These are phyloP conservation scores for Raphanus sativus DNA, from an alignment of 345 rosid genomes.

Conservation along the genomic window DNA sequence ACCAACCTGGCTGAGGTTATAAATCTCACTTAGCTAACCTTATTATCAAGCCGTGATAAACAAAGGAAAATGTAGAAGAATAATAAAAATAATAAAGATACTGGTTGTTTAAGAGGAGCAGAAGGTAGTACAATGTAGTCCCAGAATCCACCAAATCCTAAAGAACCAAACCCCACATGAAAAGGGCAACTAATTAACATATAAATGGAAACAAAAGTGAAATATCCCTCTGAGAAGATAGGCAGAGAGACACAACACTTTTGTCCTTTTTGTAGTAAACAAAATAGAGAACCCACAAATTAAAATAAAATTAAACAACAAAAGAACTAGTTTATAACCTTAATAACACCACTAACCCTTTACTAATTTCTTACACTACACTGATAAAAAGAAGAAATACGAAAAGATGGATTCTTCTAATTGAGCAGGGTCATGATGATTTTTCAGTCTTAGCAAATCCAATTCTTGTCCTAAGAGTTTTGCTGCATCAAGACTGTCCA, in stretches of 20 bases:
- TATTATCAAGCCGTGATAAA: not conserved
- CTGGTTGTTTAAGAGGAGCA: slow-evolving; percentile 27
- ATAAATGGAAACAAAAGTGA: slow-evolving; percentile 53
- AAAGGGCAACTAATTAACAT: slow-evolving; percentile 40
- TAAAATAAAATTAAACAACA: not conserved
- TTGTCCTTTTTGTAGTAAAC: slow-evolving; percentile 50
- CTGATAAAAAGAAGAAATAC: not conserved
- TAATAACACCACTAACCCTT: not conserved
- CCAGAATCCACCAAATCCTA: slow-evolving; percentile 46
- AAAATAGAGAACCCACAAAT: slow-evolving; percentile 35
- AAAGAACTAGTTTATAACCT: slow-evolving; percentile 10
- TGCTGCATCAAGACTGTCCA: slow-evolving; percentile 41
- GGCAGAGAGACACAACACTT: slow-evolving; percentile 28
- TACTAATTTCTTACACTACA: not conserved
- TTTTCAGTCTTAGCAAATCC: slow-evolving; percentile 30
- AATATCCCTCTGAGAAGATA: slow-evolving; percentile 37
- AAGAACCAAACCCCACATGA: slow-evolving; percentile 48
- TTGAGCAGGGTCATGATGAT: slow-evolving; percentile 38
- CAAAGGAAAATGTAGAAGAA: slow-evolving; percentile 16
- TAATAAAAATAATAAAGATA: slow-evolving; percentile 4
- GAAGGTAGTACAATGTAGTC: slow-evolving; percentile 39
- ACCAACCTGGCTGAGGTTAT: not conserved
- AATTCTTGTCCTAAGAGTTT: slow-evolving; percentile 29
- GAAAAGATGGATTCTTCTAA: slow-evolving; percentile 20
- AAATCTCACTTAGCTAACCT: not conserved